Percentiles rank a stretch among this genome's conserved stretches.
phyloP scores from a whole-genome alignment of 345 rosid species.

The Citrus mangshanensis region DNA sequence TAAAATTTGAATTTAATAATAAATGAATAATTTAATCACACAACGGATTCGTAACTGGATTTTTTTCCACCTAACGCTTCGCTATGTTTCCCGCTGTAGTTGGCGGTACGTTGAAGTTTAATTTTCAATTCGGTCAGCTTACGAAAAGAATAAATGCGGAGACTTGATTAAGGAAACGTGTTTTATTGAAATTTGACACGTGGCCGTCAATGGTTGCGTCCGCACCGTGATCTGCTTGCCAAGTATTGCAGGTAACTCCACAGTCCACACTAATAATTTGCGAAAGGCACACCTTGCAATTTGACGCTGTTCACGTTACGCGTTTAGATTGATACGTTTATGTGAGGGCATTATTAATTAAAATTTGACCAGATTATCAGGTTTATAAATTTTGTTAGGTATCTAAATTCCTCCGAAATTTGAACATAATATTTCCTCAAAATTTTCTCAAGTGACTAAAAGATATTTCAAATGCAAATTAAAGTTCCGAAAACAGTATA shows the following conservation, averaged over 20 bases:
- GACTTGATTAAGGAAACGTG: background rate
- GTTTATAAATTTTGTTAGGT: too few relatives aligned
- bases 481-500: too few relatives aligned
- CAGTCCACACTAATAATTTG: background rate
- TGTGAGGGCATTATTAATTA: too few relatives aligned
- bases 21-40: background rate
- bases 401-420: too few relatives aligned
- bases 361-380: too few relatives aligned
- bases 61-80: background rate
- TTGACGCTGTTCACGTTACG: too few relatives aligned
- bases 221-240: background rate
- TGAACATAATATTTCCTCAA: too few relatives aligned
- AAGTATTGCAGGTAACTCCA: background rate
- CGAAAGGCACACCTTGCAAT: too few relatives aligned
- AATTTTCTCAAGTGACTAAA: too few relatives aligned
- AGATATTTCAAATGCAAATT: too few relatives aligned
- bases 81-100: background rate
- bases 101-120: background rate
- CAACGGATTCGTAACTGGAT: background rate
- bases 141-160: background rate
- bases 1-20: conserved; percentile 1
- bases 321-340: too few relatives aligned
- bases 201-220: background rate
- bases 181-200: background rate
- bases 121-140: background rate